phyloP scores from a whole-genome alignment of 192 early-diverging fungal genomes.

The Backusella circina region DNA sequence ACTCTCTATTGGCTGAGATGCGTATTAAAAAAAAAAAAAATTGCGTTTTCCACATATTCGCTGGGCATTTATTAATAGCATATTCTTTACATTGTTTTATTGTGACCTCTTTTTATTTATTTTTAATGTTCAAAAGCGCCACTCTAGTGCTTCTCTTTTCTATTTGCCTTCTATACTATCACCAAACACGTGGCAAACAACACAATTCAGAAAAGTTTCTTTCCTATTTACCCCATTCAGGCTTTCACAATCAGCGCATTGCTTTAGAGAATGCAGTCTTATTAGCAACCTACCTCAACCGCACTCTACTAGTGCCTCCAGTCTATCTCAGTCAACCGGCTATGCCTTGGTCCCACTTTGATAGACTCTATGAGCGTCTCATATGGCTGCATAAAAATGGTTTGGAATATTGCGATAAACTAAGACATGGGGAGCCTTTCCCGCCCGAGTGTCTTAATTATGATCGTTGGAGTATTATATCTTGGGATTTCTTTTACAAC shows the following conservation, averaged over 20 bases:
- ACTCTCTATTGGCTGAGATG: too few species aligned
- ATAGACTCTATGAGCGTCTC: constrained; percentile 46
- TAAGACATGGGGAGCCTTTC: constrained; percentile 36
- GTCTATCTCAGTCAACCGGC: constrained; percentile 48
- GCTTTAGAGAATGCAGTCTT: constrained; percentile 46
- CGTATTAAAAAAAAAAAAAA: too few species aligned
- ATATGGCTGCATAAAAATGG: constrained; percentile 51
- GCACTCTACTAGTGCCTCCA: constrained; percentile 49
- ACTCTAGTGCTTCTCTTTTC: not conserved
- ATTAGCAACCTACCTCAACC: constrained; percentile 52
- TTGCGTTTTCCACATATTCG: too few species aligned
- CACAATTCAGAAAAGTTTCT: constrained; percentile 26
- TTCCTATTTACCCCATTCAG: constrained; percentile 38
- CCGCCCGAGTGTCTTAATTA: constrained; percentile 54
- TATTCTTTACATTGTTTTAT: too few species aligned
- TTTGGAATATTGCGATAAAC: constrained; percentile 42
- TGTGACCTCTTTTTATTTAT: not conserved
- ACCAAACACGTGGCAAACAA: not conserved
- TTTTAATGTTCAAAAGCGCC: not conserved
- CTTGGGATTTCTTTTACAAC: constrained; percentile 54
- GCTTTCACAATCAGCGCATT: constrained; percentile 41
- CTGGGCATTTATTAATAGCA: too few species aligned
- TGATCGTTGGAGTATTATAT: constrained; percentile 46
- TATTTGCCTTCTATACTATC: not conserved
- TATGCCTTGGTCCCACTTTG: constrained; percentile 46